A percentile compares a stretch with the other conserved stretches of the same genome.
Evolutionary conservation across 2,329 filamentous ascomycete species (phyloP).

Genomic region (Cordyceps cicadae): DNA sequence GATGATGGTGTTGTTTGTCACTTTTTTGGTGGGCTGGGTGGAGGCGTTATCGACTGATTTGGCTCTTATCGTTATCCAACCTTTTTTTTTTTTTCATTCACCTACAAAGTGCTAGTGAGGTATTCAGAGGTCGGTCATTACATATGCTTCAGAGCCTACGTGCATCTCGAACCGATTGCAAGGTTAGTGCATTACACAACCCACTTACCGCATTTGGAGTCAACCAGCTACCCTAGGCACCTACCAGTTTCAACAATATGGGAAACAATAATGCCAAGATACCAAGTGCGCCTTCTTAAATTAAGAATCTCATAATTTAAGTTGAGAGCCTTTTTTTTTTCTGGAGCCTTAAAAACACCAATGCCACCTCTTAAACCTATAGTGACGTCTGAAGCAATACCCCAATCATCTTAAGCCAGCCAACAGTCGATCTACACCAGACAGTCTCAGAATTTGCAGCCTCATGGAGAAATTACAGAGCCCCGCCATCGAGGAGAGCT

Average conservation of each 20-base stretch:
- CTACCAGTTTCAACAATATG: background rate
- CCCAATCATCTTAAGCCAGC: background rate
- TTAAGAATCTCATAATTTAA: background rate
- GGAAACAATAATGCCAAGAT: background rate
- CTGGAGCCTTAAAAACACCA: background rate
- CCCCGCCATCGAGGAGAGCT: background rate
- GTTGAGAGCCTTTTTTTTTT: background rate
- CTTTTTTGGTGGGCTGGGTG: constrained; percentile 11
- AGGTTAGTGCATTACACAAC: constrained; percentile 4
- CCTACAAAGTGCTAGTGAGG: background rate
- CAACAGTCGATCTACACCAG: background rate
- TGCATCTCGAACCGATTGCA: constrained; percentile 1
- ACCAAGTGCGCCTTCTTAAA: background rate
- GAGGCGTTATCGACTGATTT: constrained; percentile 3
- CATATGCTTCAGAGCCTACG: no score
- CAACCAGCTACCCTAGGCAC: background rate
- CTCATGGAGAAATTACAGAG: background rate
- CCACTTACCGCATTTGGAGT: constrained; percentile 5
- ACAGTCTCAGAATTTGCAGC: background rate
- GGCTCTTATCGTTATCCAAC: constrained; percentile 10
- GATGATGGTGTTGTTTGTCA: background rate
- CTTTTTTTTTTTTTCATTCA: constrained; percentile 2
- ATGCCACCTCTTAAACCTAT: background rate
- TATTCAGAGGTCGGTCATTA: no score
- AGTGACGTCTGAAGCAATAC: background rate